Conservation (phyloP, 345 rosid species). For the Eucalyptus brandiana region DNA sequence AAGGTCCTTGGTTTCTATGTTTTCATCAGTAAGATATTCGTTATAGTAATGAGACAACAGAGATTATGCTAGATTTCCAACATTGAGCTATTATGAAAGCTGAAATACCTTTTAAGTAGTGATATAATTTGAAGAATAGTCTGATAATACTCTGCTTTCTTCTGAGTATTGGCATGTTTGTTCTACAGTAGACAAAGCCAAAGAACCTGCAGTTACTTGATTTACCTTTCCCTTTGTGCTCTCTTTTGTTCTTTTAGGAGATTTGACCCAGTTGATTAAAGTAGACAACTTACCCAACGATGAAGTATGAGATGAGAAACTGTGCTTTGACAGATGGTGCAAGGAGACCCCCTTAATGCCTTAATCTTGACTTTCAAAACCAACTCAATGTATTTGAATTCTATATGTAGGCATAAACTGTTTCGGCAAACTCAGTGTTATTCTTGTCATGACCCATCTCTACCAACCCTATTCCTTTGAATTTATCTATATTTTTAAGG, state of each 20-base stretch:
- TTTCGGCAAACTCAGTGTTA: background rate
- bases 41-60: background rate
- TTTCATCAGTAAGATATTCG: background rate
- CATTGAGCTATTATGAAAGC: background rate
- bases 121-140: background rate
- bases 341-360: background rate
- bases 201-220: background rate
- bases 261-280: background rate
- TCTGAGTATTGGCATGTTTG: background rate
- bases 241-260: background rate
- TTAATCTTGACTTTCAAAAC: background rate
- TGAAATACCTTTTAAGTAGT: background rate
- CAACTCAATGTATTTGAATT: background rate
- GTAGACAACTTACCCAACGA: background rate
- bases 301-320: background rate
- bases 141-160: background rate
- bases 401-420: background rate
- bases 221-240: background rate
- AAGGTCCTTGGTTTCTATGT: background rate
- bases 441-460: background rate
- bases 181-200: background rate
- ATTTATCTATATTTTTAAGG: background rate
- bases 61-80: background rate
- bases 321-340: background rate
- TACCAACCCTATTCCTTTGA: background rate